Base-by-base conservation (phyloP, 345 rosid species). In the Aurinia saxatilis region DNA sequence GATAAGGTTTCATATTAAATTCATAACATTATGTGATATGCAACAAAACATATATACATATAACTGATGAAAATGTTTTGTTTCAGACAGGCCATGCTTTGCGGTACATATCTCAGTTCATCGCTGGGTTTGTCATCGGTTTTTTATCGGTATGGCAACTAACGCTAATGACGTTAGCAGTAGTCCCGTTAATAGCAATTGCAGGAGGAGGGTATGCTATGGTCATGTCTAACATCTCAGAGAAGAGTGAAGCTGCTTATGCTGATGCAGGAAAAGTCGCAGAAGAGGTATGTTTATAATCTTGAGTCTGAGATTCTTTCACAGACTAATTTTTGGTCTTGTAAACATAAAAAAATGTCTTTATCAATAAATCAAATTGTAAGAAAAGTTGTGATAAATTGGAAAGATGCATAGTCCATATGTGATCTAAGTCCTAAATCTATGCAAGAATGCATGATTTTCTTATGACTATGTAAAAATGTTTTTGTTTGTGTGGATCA, bases 201-300 rank as follows among this genome's bases (percentile, higher is more conserved):
- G 84, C 91, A 5, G 95, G 95, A 7, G 97, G 91, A 50, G 78
- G 79, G 48, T 87, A 90, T 60, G 77, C 95, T 25, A 59, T 87
- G 42, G 59, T 76, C 40, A 79, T 90, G 90, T 81, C 95, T 11
- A 83, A 82, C 5, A 62, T 87, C 60, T 90, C 97, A 13, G 79
- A 83, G 55, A 87, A 84, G 65, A 81, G 90, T 13, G 92, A 87
- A 78, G 83, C 86, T 59, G 90, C 95, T 70, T 87, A 86, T 68
- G 85, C 90, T 27, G 87, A 87, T 68, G 90, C 92, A 7, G 95
- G 92, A 10, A 87, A 85, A 58, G 73, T 81, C 7, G 92, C 88
- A 8, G 87, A 90, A 65, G 95, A 90, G 92, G 95, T 87, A 70
- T 64, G 53, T 29, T 17, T 40, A 31, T 25, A 17, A 27, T 18